Percentiles rank a stretch among this genome's conserved stretches.
These are phyloP conservation scores for Cymbopogon flexuosus DNA, from an alignment of 202 grass and related monocot genomes.

Conservation along the genomic window DNA sequence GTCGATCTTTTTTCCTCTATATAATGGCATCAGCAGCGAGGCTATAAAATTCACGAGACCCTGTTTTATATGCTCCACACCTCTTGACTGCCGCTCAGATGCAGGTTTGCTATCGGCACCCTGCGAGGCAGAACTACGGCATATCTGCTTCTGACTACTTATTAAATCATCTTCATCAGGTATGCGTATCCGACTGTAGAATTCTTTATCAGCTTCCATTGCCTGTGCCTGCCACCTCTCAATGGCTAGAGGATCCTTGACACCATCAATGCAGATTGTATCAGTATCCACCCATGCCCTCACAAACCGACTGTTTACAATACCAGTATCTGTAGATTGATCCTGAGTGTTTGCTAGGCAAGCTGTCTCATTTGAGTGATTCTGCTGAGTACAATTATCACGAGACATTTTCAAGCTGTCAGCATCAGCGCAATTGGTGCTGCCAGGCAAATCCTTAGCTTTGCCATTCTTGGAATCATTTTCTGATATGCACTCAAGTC, in stretches of 20 bases:
- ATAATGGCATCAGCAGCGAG: slow-evolving; percentile 79
- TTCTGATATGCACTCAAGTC: slow-evolving; percentile 71
- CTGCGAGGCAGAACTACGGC: slow-evolving; percentile 63
- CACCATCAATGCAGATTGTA: slow-evolving; percentile 65
- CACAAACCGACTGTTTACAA: slow-evolving; percentile 57
- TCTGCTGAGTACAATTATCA: slow-evolving; percentile 64
- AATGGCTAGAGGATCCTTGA: slow-evolving; percentile 85
- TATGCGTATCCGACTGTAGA: slow-evolving; percentile 69
- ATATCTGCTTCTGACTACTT: slow-evolving; percentile 53
- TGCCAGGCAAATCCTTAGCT: slow-evolving; percentile 53
- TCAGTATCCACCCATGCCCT: slow-evolving; percentile 94
- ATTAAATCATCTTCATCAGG: slow-evolving; percentile 71
- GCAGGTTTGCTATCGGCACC: slow-evolving; percentile 61
- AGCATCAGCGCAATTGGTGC: slow-evolving; percentile 45
- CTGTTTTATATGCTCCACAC: slow-evolving; percentile 77
- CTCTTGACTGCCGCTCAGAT: slow-evolving; percentile 58
- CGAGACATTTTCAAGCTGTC: slow-evolving; percentile 71
- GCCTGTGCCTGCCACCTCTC: slow-evolving; percentile 96
- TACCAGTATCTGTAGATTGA: slow-evolving; percentile 60
- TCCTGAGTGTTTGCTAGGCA: slow-evolving; percentile 55
- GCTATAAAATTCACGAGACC: slow-evolving; percentile 80
- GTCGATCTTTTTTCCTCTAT: slow-evolving; percentile 79
- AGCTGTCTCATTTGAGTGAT: slow-evolving; percentile 55
- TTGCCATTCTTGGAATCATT: slow-evolving; percentile 63
- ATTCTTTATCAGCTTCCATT: slow-evolving; percentile 85